Evolutionary conservation across 176 grass and related monocot species (phyloP).

Genomic region (Oryza longistaminata): DNA sequence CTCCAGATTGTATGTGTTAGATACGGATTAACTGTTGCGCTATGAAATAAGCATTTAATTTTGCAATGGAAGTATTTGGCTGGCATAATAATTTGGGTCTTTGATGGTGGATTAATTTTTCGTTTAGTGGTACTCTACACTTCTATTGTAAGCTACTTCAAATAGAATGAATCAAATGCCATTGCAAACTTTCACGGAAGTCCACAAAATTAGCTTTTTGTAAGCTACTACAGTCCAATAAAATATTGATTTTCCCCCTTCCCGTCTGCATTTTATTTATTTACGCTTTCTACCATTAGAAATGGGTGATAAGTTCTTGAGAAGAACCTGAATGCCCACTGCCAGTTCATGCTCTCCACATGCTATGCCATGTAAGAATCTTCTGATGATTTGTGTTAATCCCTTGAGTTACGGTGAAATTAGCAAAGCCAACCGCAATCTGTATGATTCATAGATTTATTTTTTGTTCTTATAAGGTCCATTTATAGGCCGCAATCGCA

Average conservation of each 20-base stretch:
- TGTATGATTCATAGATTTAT: neutral
- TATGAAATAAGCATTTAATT: neutral
- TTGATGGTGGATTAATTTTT: neutral
- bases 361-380: neutral
- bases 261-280: neutral
- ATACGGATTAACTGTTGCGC: neutral
- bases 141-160: neutral
- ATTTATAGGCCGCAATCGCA: neutral
- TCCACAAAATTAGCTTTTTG: neutral
- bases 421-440: neutral
- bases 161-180: neutral
- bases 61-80: neutral
- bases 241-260: neutral
- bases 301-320: neutral
- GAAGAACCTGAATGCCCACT: neutral
- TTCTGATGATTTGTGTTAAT: neutral
- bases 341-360: neutral
- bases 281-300: neutral
- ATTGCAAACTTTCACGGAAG: neutral
- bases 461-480: neutral
- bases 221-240: neutral
- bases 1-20: neutral
- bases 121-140: neutral
- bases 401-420: neutral
- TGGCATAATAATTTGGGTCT: neutral